Evolutionary conservation across 495 filamentous ascomycete species (phyloP), one percentile per base, ranked within the genome.

Genomic region (Daldinia bambusicola): DNA sequence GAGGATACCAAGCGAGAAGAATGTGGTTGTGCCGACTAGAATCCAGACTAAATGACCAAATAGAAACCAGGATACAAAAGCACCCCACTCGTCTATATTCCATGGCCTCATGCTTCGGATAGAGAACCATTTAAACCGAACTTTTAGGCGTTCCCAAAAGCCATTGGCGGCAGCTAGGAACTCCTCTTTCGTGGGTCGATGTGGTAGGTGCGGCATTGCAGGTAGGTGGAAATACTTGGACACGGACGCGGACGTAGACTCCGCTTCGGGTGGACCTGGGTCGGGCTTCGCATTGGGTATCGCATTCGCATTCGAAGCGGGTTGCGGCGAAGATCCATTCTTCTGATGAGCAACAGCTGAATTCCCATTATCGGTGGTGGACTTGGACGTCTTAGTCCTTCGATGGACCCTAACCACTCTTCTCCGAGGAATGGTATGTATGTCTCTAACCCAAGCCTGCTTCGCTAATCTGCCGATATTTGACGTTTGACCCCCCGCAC

Each of bases 51-150:
- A 81, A 80, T 99, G 96, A 0, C 95, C 95, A 37, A 97, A 83
- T 43, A 99, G 80, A 60, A 98, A 88, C 95, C 95, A 99, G 2
- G 95, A 97, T 50, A 97, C 89, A 70, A 99, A 93, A 4, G 95
- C 96, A 48, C 92, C 89, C 78, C 97, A 96, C 76, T 99, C 95
- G 78, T 99, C 95, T 20, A 89, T 85, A 79, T 95, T 99, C 85
- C 95, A 99, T 2, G 95, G 95, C n/a, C 95, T 89, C 76, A 91
- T 91, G 78, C 93, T 96, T 72, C 94, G 85, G 74, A 99, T 98
- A 16, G 95, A 94, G 68, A 96, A 90, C 95, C 96, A 99, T 76
- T 99, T 99, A 80, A 98, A 97, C 18, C 93, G 89, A 36, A 98
- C 91, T 72, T 91, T 93, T 10, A 97, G 75, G n/a, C 95, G 87